These are phyloP conservation scores for Spathaspora gorwiae DNA, from an alignment of 805 yeast species.

Conservation along the genomic window DNA sequence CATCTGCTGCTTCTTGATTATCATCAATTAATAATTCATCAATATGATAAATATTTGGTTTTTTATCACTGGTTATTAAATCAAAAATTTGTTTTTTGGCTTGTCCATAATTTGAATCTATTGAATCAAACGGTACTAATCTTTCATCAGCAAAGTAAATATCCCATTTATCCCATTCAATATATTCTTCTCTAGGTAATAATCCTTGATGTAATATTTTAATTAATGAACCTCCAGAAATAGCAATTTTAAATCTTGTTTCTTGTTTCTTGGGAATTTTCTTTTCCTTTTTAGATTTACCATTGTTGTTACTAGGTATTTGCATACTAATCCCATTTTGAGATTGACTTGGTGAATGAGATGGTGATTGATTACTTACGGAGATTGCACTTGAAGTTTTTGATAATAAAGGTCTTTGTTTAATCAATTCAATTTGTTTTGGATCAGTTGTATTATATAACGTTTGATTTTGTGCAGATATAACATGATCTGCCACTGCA, in stretches of 20 bases:
- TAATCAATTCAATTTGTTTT: slow-evolving; percentile 26
- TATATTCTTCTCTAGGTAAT: slow-evolving; percentile 60
- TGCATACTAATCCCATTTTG: slow-evolving; percentile 1
- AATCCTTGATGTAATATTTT: slow-evolving; percentile 85
- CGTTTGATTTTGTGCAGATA: slow-evolving; percentile 79
- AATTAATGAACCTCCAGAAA: slow-evolving; percentile 89
- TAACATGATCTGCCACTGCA: slow-evolving; percentile 93
- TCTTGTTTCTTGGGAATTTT: slow-evolving; percentile 52
- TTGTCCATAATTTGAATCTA: slow-evolving; percentile 85
- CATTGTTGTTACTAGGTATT: slow-evolving; percentile 7
- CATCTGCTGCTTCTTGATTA: slow-evolving; percentile 86
- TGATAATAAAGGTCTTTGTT: slow-evolving; percentile 18
- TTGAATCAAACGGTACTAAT: slow-evolving; percentile 78
- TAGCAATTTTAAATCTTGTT: slow-evolving; percentile 80
- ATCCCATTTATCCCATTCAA: slow-evolving; percentile 94
- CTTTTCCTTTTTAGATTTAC: slow-evolving; percentile 23
- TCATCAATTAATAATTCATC: slow-evolving; percentile 71
- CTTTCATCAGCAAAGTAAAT: slow-evolving; percentile 95
- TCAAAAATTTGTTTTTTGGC: slow-evolving; percentile 82
- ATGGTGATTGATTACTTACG: slow-evolving; percentile 4
- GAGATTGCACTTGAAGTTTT: slow-evolving; percentile 1
- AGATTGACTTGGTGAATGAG: slow-evolving; percentile 8
- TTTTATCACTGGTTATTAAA: slow-evolving; percentile 45
- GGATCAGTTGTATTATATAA: slow-evolving; percentile 42
- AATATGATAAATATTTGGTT: slow-evolving; percentile 78